Evolutionary conservation across 345 rosid genomes (phyloP), one percentile per base, ranked within the genome.

Genomic region (Nasturtium officinale): DNA sequence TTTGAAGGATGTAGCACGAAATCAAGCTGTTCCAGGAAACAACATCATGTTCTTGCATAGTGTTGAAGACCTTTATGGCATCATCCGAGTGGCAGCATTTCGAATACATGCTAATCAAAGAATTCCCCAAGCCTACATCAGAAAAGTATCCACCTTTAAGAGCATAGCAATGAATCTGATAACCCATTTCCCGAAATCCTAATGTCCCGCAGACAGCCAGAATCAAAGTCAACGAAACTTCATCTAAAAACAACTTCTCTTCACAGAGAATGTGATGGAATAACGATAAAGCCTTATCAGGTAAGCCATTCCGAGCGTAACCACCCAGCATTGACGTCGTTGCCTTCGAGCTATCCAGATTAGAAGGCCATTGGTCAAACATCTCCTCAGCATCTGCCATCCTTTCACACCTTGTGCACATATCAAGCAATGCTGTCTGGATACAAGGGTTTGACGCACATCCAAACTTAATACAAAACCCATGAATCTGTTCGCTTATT

Each of bases 21-120:
- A 94, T 76, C 79, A 94, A 82, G 73, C 89, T 78, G 80, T 91
- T 91, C 96, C 96, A 90, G 6, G 95, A 89, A 58, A 89, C 85
- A 69, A 83, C 48, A 64, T 91, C 85, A 30, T 73, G 88, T 28
- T 61, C 63, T 23, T 65, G 79, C 89, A 89, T 87, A 2, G 28
- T 12, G 66, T 83, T 61, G 64, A 90, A 90, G 40, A 79, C 71
- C 76, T 76, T 83, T 48, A 84, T 72, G 25, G 97, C 89, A 46
- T 78, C 78, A 48, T 30, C 65, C 42, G 72, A 79, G 75, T 69
- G 72, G 61, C 69, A 81, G 82, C 91, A 87, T 83, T 87, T 86
- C 2, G 89, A 81, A 71, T 89, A 89, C 97, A 87, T 87, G 81
- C 91, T 84, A 63, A 87, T 80, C 64, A 85, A 42, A 45, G 97